These are phyloP conservation scores for Pachyrhizus erosus DNA, from an alignment of 306 rosid genomes.

Conservation along the genomic window DNA sequence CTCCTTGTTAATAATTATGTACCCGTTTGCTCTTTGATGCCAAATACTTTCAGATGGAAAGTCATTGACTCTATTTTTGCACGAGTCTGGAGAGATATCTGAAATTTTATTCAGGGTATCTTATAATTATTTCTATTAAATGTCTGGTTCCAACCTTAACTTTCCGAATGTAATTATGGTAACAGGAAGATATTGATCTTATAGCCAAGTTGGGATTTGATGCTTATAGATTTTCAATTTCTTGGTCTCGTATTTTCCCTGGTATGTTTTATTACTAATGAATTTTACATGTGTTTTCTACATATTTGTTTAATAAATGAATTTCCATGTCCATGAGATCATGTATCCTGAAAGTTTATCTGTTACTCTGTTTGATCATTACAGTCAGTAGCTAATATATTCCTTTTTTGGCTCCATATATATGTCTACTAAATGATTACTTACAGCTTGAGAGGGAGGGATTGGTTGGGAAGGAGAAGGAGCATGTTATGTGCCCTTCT, in stretches of 20 bases:
- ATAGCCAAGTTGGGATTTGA: constrained; percentile 87
- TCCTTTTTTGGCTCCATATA: not conserved
- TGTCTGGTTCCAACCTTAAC: constrained; percentile 4
- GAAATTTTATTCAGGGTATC: constrained; percentile 9
- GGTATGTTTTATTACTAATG: constrained; percentile 57
- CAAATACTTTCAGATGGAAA: constrained; percentile 16
- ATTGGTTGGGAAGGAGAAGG: not conserved
- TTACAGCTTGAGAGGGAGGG: constrained; percentile 6
- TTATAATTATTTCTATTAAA: constrained; percentile 25
- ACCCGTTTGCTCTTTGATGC: constrained; percentile 7
- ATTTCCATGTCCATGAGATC: constrained; percentile 2
- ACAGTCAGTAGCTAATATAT: not conserved
- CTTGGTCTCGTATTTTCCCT: constrained; percentile 95
- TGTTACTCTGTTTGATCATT: constrained; percentile 5
- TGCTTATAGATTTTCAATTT: constrained; percentile 88
- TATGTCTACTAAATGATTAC: not conserved
- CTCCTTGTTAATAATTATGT: not conserved
- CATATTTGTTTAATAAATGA: constrained; percentile 18
- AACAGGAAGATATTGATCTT: constrained; percentile 91
- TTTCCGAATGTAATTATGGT: constrained; percentile 35
- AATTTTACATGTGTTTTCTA: not conserved
- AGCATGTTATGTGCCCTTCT: not conserved
- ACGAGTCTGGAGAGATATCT: not conserved
- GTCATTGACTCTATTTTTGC: constrained; percentile 7
- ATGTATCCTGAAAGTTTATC: constrained; percentile 6